Base-by-base conservation (phyloP, 225 moss, liverwort and hornwort genomes). In the Antitrichia curtipendula region DNA sequence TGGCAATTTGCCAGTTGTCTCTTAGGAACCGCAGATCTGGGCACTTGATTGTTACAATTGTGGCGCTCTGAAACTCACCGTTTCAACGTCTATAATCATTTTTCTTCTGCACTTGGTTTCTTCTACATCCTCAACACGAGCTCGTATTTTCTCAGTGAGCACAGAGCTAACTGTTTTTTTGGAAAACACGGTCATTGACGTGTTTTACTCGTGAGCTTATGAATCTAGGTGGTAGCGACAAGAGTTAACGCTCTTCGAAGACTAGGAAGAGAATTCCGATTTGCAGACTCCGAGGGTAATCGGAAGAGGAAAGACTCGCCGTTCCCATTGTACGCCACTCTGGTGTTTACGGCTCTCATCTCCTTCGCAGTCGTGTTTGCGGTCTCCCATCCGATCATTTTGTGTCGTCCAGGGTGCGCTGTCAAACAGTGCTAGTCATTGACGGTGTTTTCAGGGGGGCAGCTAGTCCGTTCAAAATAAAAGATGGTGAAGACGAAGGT, bases 301-400 rank as follows among this genome's bases (percentile, higher is more conserved):
- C 41, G 29, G 27, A 85, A 13, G 36, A 87, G 61, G 64, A 5
- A 36, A 53, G 38, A 76, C 45, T 85, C 83, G 16, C 62, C 41
- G 29, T 36, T 90, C 69, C 29, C 88, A 23, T 4, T n/a, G 28
- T 90, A 92, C 27, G 13, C 70, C 27, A 31, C n/a, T 36, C 73
- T 85, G 72, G 89, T 89, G 52, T 88, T 53, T 60, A 19, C 65
- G 59, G 88, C 84, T 58, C 90, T 90, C 21, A 10, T 85, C 43
- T 13, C 73, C 28, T 89, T 92, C 60, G 84, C 92, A 70, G 92
- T 90, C 71, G 86, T 92, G 60, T 92, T 90, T 83, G 88, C 86
- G 54, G 76, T 86, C 56, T 92, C 92, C 50, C 88, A 86, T 73
- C 88, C 90, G 38, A 83, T 88, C 56, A 85, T 92, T 78, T 53